A percentile compares a stretch with the other conserved stretches of the same genome.
Conservation (phyloP, 345 rosid species). For the Ceriops zippeliana region DNA sequence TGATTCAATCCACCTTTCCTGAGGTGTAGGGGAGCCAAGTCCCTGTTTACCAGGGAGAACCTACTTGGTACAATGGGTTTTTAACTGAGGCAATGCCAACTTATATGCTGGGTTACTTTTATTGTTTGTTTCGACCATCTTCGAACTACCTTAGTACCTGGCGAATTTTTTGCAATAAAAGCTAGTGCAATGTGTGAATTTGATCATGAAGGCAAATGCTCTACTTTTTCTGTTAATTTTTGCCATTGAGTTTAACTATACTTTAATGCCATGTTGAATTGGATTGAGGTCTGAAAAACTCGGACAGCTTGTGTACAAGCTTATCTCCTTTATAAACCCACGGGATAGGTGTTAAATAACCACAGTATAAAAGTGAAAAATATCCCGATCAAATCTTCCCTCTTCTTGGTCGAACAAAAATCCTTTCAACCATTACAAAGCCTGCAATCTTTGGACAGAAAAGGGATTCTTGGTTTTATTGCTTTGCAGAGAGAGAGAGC, state of each 20-base stretch:
- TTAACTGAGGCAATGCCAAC: conserved; percentile 12
- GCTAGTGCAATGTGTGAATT: too few relatives aligned
- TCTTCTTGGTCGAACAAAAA: too few relatives aligned
- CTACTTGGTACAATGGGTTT: conserved; percentile 33
- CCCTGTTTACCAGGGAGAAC: conserved; percentile 36
- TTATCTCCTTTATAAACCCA: conserved; percentile 24
- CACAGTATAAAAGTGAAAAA: conserved; percentile 31
- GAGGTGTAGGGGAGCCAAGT: conserved; percentile 31
- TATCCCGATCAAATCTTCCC: too few relatives aligned
- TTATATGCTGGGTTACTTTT: background rate
- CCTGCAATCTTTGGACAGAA: too few relatives aligned
- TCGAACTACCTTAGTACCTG: too few relatives aligned
- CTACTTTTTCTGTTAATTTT: background rate
- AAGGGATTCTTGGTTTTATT: too few relatives aligned
- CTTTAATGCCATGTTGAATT: background rate
- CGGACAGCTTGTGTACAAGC: conserved; percentile 42
- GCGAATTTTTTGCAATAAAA: too few relatives aligned
- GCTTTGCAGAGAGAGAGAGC: too few relatives aligned
- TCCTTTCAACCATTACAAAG: too few relatives aligned
- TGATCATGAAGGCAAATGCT: background rate
- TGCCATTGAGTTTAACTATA: conserved; percentile 22
- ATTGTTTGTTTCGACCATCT: background rate
- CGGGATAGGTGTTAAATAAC: conserved; percentile 61
- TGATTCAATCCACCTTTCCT: conserved; percentile 16
- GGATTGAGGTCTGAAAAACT: conserved; percentile 44